Evolutionary conservation across 2,329 filamentous ascomycete genomes (phyloP), one percentile per base, ranked within the genome.

Genomic region (Hymenoscyphus infarciens): DNA sequence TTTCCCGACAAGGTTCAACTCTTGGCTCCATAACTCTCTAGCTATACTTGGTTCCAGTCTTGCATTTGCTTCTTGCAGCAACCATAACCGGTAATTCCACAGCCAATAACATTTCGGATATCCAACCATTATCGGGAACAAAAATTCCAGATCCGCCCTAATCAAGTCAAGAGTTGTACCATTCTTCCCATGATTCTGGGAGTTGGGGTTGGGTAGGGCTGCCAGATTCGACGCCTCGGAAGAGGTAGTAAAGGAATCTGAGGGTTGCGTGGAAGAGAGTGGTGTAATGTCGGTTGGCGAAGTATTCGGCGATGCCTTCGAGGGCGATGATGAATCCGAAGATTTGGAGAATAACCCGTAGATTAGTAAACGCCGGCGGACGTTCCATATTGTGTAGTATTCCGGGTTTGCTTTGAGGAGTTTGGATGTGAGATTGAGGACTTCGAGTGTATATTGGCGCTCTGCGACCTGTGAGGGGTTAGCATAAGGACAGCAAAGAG

Each of bases 41-140:
- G 91, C 85, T 16, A 79, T 73, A 0, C 78, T 62, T 1, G 76
- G 66, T 1, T 86, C 82, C 10, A 97, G 80, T 19, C 87, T 80
- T 13, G 81, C 74, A 56, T 89, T 90, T 38, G 87, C 87, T 74
- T 91, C 85, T 61, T 88, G 80, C 15, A 99, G 80, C 2, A 94
- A 80, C 93, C 95, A 99, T 55, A 89, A 78, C 31, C 95, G 88
- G 76, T 97, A 94, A 70, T 97, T 96, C 95, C 95, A 99, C 72
- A 99, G 94, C 94, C 95, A 98, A 79, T 99, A 99, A 81, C 95
- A 98, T 76, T 99, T 99, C 6, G 95, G 95, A 68, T 87, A 94
- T 68, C 92, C 86, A 67, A 91, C 83, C 57, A 99, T 83, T 22
- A 99, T 82, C 0, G 91, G 91, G 49, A 97, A 85, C 38, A 94